A percentile compares a stretch with the other conserved stretches of the same genome.
Conservation (phyloP, 306 rosid species). For the Cicer yamashitae region DNA sequence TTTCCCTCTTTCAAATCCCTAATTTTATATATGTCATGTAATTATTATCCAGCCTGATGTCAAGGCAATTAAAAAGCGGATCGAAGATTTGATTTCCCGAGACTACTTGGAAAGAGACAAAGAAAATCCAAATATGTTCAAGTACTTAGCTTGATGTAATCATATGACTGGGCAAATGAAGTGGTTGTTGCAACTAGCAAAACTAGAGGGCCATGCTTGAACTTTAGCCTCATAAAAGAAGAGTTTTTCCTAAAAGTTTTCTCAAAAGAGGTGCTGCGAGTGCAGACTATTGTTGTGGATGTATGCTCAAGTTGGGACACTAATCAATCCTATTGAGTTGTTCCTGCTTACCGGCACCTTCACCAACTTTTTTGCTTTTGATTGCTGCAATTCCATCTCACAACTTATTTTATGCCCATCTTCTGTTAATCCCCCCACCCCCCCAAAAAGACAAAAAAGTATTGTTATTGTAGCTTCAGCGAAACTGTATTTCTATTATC, state of each 20-base stretch:
- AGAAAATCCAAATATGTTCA: conserved; percentile 80
- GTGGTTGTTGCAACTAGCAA: conserved; percentile 42
- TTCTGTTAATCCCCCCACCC: conserved; percentile 14
- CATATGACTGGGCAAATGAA: conserved; percentile 37
- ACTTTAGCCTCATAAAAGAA: conserved; percentile 36
- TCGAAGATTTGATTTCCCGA: conserved; percentile 94
- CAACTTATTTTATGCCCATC: conserved; percentile 40
- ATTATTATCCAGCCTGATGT: conserved; percentile 73
- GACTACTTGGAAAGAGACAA: conserved; percentile 97
- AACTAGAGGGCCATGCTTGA: conserved; percentile 37
- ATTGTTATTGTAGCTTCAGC: conserved; percentile 42
- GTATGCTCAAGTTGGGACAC: conserved; percentile 52
- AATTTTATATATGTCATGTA: conserved; percentile 23
- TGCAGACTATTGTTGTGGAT: conserved; percentile 48
- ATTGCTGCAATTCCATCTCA: conserved; percentile 43
- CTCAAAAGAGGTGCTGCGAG: conserved; percentile 46
- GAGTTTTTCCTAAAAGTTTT: conserved; percentile 47
- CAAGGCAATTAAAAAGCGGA: conserved; percentile 92
- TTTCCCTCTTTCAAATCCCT: conserved; percentile 29
- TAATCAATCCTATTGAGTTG: conserved; percentile 51
- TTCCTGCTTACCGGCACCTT: conserved; percentile 47
- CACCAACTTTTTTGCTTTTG: conserved; percentile 23
- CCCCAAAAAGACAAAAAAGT: conserved; percentile 30
- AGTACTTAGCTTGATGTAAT: conserved; percentile 80
- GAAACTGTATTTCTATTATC: conserved; percentile 42